These are phyloP conservation scores for Novymonas esmeraldas DNA, from an alignment of 208 protist genomes.

Conservation along the genomic window DNA sequence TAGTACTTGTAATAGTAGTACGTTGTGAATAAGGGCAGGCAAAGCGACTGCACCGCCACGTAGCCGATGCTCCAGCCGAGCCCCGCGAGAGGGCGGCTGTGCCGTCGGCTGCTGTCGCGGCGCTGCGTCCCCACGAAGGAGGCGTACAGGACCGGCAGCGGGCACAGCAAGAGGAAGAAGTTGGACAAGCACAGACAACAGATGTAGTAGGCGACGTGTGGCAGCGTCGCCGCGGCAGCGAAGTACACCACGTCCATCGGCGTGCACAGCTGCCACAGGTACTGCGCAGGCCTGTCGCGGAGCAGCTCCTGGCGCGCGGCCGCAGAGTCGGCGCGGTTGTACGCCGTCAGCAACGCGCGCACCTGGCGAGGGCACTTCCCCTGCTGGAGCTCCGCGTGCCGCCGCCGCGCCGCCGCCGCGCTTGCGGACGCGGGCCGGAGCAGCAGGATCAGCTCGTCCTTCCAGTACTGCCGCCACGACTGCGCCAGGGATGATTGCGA, in stretches of 20 bases:
- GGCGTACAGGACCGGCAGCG: constrained; percentile 24
- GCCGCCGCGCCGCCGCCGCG: constrained; percentile 14
- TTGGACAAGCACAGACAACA: constrained; percentile 25
- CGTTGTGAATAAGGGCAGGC: constrained; percentile 23
- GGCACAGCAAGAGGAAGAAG: constrained; percentile 28
- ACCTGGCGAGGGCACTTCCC: constrained; percentile 21
- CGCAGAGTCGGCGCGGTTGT: constrained; percentile 27
- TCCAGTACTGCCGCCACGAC: constrained; percentile 30
- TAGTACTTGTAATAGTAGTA: constrained; percentile 26
- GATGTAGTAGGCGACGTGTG: constrained; percentile 37
- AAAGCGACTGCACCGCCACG: constrained; percentile 21
- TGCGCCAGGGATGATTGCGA: constrained; percentile 1
- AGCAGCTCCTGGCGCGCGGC: constrained; percentile 32
- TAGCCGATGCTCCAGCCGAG: constrained; percentile 31
- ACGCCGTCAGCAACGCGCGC: constrained; percentile 29
- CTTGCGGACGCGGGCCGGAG: constrained; percentile 14
- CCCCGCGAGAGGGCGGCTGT: constrained; percentile 26
- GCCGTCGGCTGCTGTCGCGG: constrained; percentile 10
- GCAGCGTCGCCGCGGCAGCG: constrained; percentile 21
- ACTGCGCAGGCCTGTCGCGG: constrained; percentile 15
- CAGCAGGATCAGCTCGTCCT: constrained; percentile 15
- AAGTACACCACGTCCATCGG: constrained; percentile 17
- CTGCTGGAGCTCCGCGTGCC: background rate
- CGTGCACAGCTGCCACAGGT: constrained; percentile 28
- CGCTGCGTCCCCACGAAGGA: constrained; percentile 26